Base-by-base conservation (phyloP, 352 stramenopile species). In the Globisporangium cylindrosporum region DNA sequence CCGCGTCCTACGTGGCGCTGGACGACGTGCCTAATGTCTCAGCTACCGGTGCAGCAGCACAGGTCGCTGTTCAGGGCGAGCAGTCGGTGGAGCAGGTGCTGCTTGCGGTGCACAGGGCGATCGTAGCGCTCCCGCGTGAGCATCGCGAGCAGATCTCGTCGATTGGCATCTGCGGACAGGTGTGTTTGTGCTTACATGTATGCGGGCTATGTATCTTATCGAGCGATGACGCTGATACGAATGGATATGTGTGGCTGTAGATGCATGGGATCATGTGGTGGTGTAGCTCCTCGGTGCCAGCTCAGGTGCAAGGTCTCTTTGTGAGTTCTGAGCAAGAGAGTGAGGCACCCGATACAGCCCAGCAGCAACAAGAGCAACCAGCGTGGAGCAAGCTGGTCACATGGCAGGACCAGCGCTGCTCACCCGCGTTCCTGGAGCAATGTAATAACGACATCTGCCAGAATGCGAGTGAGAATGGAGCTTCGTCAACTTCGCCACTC, bases 221-320 rank as follows among this genome's bases (percentile, higher is more conserved):
- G 34, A 10, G 34, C 9, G 38, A 46, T 46, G 38, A 46, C 12
- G 15, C 38, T 46, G 38, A 46, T 14, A 18, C 12, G 38, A 46
- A 12, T 46, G 12, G 12, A 15, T 46, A 14, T 15, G 14, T 27
- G 43, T 22, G 6, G 2, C 2, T 15, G 34, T 69, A 95, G 86
- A 95, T 95, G 88, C 88, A 95, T 57, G 88, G 88, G 6, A 93
- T 95, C 56, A 71, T 93, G 51, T 95, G 88, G 88, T 95, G 88
- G 88, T 79, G 74, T 34, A 80, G 80, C 27, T 77, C 71, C 2
- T 71, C 73, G 0, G 80, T 90, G 25, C 38, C 70, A 12, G 67
- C 70, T 0, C 62, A 67, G 22, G 67, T 74, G 8, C 66, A 74
- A 56, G 64, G 62, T 29, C 77, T 89, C 20, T 67, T 86, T 15